phyloP scores from a whole-genome alignment of 805 yeast genomes.

The Zygosaccharomyces kombuchaensis region DNA sequence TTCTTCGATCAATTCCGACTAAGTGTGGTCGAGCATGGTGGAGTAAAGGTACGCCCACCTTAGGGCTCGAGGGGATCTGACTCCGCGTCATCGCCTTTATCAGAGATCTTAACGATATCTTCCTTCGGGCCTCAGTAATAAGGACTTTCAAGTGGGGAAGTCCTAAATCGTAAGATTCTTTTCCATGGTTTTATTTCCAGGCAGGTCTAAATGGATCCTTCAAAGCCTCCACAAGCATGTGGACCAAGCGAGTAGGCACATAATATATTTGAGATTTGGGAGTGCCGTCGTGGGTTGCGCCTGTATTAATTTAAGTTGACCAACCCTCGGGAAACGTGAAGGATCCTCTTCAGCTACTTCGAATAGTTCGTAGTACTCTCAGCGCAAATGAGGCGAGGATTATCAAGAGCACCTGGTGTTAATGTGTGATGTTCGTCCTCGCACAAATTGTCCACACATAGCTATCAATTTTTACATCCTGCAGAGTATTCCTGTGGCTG shows the following conservation, averaged over 20 bases:
- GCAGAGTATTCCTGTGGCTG: constrained; percentile 83
- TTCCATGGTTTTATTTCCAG: constrained; percentile 60
- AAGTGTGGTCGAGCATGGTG: constrained; percentile 71
- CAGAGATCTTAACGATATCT: constrained; percentile 88
- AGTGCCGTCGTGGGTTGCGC: no score
- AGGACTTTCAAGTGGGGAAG: constrained; percentile 84
- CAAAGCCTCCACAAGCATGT: no score
- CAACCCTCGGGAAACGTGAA: no score
- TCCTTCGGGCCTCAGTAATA: constrained; percentile 85
- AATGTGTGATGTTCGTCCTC: no score
- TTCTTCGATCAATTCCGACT: constrained; percentile 47
- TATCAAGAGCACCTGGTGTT: constrained; percentile 88
- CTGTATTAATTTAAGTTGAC: no score
- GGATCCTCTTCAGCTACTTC: constrained; percentile 87
- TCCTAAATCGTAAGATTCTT: constrained; percentile 51
- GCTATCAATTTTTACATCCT: constrained; percentile 35
- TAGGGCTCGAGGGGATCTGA: constrained; percentile 74
- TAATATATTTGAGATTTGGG: no score
- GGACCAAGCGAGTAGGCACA: no score
- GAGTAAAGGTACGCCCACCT: constrained; percentile 92
- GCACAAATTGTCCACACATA: no score
- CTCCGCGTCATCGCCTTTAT: constrained; percentile 89
- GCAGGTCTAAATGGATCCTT: no score
- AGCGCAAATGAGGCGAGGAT: constrained; percentile 85
- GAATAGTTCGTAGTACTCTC: constrained; percentile 80